Evolutionary conservation across 257 asterid genomes (phyloP), one percentile per base, ranked within the genome.

Genomic region (Avicennia marina): DNA sequence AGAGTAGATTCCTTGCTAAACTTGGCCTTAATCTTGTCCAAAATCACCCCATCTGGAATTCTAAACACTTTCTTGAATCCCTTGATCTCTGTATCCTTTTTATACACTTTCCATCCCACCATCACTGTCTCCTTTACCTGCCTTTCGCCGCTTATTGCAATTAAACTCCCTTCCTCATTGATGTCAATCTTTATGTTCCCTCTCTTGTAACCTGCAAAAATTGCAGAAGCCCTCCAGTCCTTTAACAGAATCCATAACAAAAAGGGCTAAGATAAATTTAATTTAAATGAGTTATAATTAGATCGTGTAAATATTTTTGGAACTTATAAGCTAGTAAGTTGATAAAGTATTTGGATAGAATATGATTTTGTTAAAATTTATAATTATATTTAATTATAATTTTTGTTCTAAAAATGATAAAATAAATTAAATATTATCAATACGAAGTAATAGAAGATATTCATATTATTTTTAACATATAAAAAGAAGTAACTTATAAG

Each of bases 21-120:
- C 44, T 13, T 71, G 12, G 94, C 96, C 36, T 53, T 62, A 50
- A 87, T 85, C 77, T 78, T 64, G 72, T 90, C 96, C 64, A 87
- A 38, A 69, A 76, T 71, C 58, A 87, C 90, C 31, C 73, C 89
- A 40, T 66, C 75, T 12, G 98, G 98, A 45, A 90, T 90, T 75
- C 58, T 83, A 77, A 81, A 85, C 39, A 79, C 81, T 66, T 83
- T 90, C 62, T 71, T 83, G 75, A 90, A 87, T 33, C 62, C 73
- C 60, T 67, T 86, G 0, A 51, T 68, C 64, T 66, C 95, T 11
- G 32, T 51, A 7, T 65, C 87, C 60, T 84, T 84, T 70, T 68
- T 87, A 33, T 70, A 24, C 63, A 87, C 59, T 67, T 62, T 67
- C 89, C 85, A 73, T 16, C 87, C 87, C 34, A 74, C 71, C 71